Evolutionary conservation across 2,329 filamentous ascomycete genomes (phyloP).

Genomic region (Cadophora luteo-olivacea): DNA sequence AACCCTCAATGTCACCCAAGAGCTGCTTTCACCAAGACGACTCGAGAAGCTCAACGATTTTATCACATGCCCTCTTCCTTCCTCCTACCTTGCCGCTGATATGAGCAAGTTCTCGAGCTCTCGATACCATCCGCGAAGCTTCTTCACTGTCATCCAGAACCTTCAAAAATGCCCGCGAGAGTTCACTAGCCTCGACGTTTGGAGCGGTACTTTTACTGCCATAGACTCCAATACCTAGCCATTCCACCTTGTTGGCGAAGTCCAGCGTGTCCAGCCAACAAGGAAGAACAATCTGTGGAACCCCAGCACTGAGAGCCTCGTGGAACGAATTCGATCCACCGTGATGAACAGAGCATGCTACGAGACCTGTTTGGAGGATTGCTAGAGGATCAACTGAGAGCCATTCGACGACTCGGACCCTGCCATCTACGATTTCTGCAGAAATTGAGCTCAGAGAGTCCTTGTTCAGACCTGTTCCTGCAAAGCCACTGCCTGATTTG

Average conservation of each 20-base stretch:
- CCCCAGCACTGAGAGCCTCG: slow-evolving; percentile 53
- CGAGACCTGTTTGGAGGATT: slow-evolving; percentile 46
- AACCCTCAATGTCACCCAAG: not conserved
- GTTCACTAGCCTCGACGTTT: slow-evolving; percentile 28
- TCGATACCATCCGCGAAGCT: slow-evolving; percentile 28
- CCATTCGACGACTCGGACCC: slow-evolving; percentile 50
- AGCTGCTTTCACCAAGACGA: slow-evolving; percentile 7
- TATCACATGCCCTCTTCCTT: slow-evolving; percentile 32
- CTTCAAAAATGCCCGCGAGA: slow-evolving; percentile 31
- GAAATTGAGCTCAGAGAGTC: slow-evolving; percentile 26
- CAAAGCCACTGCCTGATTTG: slow-evolving; percentile 13
- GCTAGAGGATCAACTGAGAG: slow-evolving; percentile 48
- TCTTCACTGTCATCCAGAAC: slow-evolving; percentile 31
- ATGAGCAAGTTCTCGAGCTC: slow-evolving; percentile 30
- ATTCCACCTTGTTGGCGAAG: slow-evolving; percentile 52
- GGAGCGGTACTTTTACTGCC: slow-evolving; percentile 32
- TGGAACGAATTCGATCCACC: slow-evolving; percentile 51
- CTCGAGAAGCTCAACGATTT: slow-evolving; percentile 34
- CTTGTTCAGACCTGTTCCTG: slow-evolving; percentile 13
- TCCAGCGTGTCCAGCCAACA: slow-evolving; percentile 55
- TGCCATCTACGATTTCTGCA: slow-evolving; percentile 31
- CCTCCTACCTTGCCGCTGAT: slow-evolving; percentile 30
- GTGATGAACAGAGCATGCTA: slow-evolving; percentile 48
- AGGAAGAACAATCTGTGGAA: slow-evolving; percentile 54
- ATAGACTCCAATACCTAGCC: slow-evolving; percentile 48